Evolutionary conservation across 2,329 filamentous ascomycete species (phyloP).

Genomic region (Ceratocystis ficicola): DNA sequence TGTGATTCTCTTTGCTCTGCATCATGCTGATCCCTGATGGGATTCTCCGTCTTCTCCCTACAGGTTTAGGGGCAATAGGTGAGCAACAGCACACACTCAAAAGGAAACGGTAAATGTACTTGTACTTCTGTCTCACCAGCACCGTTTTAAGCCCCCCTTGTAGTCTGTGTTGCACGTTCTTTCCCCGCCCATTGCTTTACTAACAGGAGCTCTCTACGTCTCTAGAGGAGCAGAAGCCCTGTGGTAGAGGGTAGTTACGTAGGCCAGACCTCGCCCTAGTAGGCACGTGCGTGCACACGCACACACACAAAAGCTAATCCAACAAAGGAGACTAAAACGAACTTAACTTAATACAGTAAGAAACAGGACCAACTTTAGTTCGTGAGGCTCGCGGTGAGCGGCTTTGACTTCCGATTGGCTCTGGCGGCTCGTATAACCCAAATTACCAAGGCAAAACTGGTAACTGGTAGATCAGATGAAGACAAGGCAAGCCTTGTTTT

Average conservation of each 20-base stretch:
- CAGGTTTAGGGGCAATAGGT: neutral
- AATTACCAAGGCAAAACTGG: slow-evolving; percentile 6
- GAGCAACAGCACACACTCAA: no score
- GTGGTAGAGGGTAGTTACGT: neutral
- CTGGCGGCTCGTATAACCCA: slow-evolving; percentile 5
- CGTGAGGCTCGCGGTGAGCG: neutral
- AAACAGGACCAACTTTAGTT: neutral
- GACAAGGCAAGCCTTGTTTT: slow-evolving; percentile 1
- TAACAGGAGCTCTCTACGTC: neutral
- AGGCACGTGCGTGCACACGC: neutral
- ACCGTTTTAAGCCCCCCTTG: no score
- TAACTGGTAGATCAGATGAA: slow-evolving; percentile 9
- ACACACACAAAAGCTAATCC: neutral
- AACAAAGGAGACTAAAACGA: neutral
- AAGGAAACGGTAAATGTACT: no score
- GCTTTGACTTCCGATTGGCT: neutral
- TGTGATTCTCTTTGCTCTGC: neutral
- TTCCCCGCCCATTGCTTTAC: neutral
- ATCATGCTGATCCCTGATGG: neutral
- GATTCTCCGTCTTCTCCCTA: neutral
- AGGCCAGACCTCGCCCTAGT: neutral
- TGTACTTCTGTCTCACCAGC: no score
- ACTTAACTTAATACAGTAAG: no score
- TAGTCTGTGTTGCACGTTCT: neutral
- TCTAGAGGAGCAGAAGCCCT: no score